Evolutionary conservation across 257 asterid genomes (phyloP), one percentile per base, ranked within the genome.

Genomic region (Forsythia suspensa): DNA sequence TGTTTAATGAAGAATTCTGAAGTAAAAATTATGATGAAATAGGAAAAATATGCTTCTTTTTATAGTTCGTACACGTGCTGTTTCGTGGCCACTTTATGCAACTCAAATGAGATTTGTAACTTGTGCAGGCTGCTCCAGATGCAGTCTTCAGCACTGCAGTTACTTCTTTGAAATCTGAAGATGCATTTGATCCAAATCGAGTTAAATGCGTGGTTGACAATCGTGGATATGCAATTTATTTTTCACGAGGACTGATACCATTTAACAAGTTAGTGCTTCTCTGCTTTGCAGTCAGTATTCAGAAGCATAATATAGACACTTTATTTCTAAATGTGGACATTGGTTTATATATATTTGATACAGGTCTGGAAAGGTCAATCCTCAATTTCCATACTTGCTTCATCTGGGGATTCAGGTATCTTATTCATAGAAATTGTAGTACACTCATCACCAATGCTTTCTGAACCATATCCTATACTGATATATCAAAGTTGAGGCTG

Each of bases 351-450:
- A 48, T 77, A n/a, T 37, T 73, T 40, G 61, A 37, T 79, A 80
- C 89, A 95, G 97, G 90, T 88, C 95, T 4, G 97, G 94, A 34
- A 86, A 74, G 39, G 90, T 90, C 82, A 91, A 87, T 83, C 89
- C 96, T 71, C 86, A 84, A 16, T 95, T 91, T 83, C 98, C 97
- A 3, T 93, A 92, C 85, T 76, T 91, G 87, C 97, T 92, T 87
- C 98, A 92, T 88, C 89, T 95, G 46, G 98, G 98, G 48, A 92
- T 95, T 84, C 97, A 93, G 97, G 98, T 93, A 84, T 52, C 6
- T 6, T 68, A 59, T 70, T 43, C 39, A 21, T 52, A 71, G 48
- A 2, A 29, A 40, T 66, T 63, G 10, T 48, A 16, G 18, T 20
- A 20, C 51, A 39, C 15, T 70, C 43, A 38, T 76, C 34, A 51